phyloP scores from a whole-genome alignment of 495 filamentous ascomycete species.

The Hypoxylon perforatum region DNA sequence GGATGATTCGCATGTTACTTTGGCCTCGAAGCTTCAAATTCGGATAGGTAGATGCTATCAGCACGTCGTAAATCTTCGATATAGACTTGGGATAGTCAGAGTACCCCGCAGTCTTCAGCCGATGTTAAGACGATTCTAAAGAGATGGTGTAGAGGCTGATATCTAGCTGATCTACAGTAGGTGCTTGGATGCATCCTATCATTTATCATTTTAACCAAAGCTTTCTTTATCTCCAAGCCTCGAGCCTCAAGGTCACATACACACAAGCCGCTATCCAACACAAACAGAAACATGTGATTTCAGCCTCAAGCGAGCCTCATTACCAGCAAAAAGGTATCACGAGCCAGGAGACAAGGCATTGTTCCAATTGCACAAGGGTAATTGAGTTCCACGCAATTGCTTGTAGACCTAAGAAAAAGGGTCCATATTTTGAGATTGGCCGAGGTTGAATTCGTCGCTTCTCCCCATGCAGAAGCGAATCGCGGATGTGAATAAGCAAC shows the following conservation, averaged over 20 bases:
- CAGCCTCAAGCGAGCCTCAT: conserved; percentile 3
- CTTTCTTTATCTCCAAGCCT: neutral
- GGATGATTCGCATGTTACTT: no score
- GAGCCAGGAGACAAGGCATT: neutral
- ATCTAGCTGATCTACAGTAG: no score
- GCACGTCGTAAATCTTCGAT: no score
- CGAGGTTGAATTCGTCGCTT: conserved; percentile 16
- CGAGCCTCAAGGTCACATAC: neutral
- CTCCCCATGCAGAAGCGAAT: neutral
- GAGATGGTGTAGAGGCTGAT: no score
- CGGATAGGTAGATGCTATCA: no score
- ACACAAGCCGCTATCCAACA: neutral
- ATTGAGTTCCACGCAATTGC: neutral
- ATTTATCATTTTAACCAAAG: neutral
- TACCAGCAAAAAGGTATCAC: neutral
- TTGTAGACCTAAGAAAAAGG: neutral
- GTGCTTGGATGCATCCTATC: no score
- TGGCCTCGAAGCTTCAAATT: no score
- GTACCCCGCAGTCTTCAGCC: no score
- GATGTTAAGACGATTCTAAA: no score
- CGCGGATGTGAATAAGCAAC: neutral
- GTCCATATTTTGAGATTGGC: conserved; percentile 37
- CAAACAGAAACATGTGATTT: neutral
- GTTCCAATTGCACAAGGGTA: neutral
- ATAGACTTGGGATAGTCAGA: no score